A percentile compares a stretch with the other conserved stretches of the same genome.
Conservation (phyloP, 805 yeast genomes). For the Blastobotrys robertii region DNA sequence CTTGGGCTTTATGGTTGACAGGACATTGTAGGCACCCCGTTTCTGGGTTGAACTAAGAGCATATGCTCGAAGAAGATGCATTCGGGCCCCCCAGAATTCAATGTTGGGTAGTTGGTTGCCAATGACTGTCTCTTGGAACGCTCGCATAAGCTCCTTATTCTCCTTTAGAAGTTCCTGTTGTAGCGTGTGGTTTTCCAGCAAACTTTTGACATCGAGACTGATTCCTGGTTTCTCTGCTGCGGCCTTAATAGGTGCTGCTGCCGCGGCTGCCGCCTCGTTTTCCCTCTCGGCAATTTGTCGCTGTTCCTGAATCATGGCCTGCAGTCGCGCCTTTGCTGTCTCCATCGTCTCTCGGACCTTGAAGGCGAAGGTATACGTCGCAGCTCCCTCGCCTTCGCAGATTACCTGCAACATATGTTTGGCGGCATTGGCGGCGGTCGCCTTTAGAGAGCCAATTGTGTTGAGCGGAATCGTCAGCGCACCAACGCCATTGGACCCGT, state of each 20-base stretch:
- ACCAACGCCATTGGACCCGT: no score
- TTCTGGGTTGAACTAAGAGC: slow-evolving; percentile 80
- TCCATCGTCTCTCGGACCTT: no score
- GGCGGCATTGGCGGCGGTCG: no score
- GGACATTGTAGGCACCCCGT: slow-evolving; percentile 86
- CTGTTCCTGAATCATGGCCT: neutral
- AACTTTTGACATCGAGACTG: slow-evolving; percentile 44
- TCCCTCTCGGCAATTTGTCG: neutral
- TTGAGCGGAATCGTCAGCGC: no score
- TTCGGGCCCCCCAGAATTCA: slow-evolving; percentile 80
- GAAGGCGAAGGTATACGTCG: neutral
- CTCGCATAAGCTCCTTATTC: slow-evolving; percentile 56
- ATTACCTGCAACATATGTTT: neutral
- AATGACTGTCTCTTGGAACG: slow-evolving; percentile 84
- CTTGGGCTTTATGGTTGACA: slow-evolving; percentile 88
- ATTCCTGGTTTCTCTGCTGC: slow-evolving; percentile 17
- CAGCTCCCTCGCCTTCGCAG: neutral
- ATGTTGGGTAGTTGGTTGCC: slow-evolving; percentile 55
- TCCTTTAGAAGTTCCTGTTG: slow-evolving; percentile 71
- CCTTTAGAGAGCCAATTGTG: no score
- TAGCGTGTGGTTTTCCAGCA: slow-evolving; percentile 60
- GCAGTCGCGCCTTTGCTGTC: no score
- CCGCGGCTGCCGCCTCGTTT: slow-evolving; percentile 16
- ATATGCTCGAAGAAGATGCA: slow-evolving; percentile 71
- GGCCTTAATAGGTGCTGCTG: slow-evolving; percentile 4